These are phyloP conservation scores for Pelargonium cotyledonis DNA, from an alignment of 441 rosid genomes.

Conservation along the genomic window DNA sequence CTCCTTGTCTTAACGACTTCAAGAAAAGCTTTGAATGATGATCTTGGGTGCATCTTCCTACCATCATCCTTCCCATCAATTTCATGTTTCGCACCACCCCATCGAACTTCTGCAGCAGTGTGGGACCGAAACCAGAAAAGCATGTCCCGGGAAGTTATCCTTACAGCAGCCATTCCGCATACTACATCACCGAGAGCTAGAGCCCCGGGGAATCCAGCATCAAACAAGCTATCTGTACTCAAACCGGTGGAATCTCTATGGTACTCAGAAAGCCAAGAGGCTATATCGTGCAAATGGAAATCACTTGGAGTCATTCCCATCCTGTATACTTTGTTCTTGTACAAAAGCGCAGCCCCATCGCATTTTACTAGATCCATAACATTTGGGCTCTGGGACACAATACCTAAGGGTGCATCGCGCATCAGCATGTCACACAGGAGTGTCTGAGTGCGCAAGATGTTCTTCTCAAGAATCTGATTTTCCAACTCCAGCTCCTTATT, in stretches of 20 bases:
- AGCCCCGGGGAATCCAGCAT: slow-evolving; percentile 76
- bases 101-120: slow-evolving; percentile 66
- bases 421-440: slow-evolving; percentile 81
- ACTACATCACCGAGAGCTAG: slow-evolving; percentile 52
- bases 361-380: slow-evolving; percentile 82
- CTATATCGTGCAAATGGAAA: slow-evolving; percentile 53
- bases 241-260: slow-evolving; percentile 56
- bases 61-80: slow-evolving; percentile 58
- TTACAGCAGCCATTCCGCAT: slow-evolving; percentile 68
- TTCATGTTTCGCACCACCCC: slow-evolving; percentile 90
- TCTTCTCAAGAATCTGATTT: slow-evolving; percentile 56
- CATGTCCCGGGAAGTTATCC: slow-evolving; percentile 53
- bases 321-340: slow-evolving; percentile 48
- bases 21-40: slow-evolving; percentile 81
- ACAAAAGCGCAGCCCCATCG: slow-evolving; percentile 74
- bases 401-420: slow-evolving; percentile 68
- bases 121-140: slow-evolving; percentile 85
- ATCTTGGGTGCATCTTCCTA: slow-evolving; percentile 77
- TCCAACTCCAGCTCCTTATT: slow-evolving; percentile 68
- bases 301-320: slow-evolving; percentile 71
- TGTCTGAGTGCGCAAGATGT: slow-evolving; percentile 57
- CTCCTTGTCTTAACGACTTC: slow-evolving; percentile 67
- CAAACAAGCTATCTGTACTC: slow-evolving; percentile 75
- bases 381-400: slow-evolving; percentile 62
- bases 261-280: slow-evolving; percentile 58